A percentile compares a stretch with the other conserved stretches of the same genome.
phyloP scores from a whole-genome alignment of 1,284 basidiomycete species.

The Sporisorium exsertum region DNA sequence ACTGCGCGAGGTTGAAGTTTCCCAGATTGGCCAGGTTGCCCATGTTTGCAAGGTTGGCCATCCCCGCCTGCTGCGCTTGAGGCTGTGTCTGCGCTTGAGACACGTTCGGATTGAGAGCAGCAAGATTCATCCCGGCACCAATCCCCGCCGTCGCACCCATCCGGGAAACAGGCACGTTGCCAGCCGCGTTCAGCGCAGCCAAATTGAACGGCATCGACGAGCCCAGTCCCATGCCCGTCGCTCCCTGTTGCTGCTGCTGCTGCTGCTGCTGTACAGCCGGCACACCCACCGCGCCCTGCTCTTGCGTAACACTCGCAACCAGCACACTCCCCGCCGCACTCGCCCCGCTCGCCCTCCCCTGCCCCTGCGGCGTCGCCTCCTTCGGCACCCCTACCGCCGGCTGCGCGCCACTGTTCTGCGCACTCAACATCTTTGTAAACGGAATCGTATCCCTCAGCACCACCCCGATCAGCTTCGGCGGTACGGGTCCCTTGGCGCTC shows the following conservation, averaged over 20 bases:
- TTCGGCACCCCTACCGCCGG: not conserved
- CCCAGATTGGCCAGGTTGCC: conserved; percentile 21
- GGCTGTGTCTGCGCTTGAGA: not conserved
- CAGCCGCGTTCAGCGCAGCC: conserved; percentile 29
- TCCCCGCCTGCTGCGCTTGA: not conserved
- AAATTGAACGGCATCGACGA: conserved; percentile 51
- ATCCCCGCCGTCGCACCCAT: conserved; percentile 7
- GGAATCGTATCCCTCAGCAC: conserved; percentile 55
- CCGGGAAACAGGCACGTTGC: conserved; percentile 33
- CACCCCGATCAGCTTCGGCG: conserved; percentile 52
- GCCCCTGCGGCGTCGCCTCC: not conserved
- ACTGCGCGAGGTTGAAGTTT: conserved; percentile 22
- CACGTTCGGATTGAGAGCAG: not conserved
- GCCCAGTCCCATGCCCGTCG: conserved; percentile 39
- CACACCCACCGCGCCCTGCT: not conserved
- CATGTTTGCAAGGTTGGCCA: conserved; percentile 14
- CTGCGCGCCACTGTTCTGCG: conserved; percentile 24
- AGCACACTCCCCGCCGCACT: not conserved
- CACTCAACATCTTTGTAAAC: conserved; percentile 39
- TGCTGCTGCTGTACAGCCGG: not conserved
- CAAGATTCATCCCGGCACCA: conserved; percentile 9
- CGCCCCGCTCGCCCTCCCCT: not conserved
- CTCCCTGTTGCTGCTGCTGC: not conserved
- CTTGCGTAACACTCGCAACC: not conserved
- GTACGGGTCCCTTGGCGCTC: conserved; percentile 6